A percentile compares a stretch with the other conserved stretches of the same genome.
Evolutionary conservation across 352 stramenopile species (phyloP).

Genomic region (Phytophthora lateralis): DNA sequence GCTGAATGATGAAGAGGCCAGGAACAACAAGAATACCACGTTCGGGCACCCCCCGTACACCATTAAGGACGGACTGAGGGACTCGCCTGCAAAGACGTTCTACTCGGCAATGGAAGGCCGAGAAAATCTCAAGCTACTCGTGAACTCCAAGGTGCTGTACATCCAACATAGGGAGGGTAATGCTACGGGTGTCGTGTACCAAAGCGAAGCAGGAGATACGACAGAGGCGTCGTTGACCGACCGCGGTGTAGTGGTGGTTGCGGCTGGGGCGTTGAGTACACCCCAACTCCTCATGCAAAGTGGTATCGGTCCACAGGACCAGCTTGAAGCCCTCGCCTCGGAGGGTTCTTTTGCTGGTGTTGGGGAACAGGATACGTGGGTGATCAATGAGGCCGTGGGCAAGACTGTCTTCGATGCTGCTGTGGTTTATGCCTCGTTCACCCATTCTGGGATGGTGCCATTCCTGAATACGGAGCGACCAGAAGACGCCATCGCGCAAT

Average conservation of each 20-base stretch:
- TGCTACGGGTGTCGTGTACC: constrained; percentile 58
- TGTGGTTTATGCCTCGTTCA: constrained; percentile 43
- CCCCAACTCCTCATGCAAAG: constrained; percentile 84
- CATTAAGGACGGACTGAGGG: constrained; percentile 53
- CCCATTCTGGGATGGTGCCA: constrained; percentile 34
- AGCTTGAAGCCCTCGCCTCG: constrained; percentile 50
- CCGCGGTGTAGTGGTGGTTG: constrained; percentile 71
- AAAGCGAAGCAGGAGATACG: constrained; percentile 19
- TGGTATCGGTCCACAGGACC: constrained; percentile 64
- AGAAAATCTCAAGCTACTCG: constrained; percentile 53
- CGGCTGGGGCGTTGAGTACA: constrained; percentile 70
- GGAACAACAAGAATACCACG: constrained; percentile 57
- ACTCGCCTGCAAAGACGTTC: constrained; percentile 63
- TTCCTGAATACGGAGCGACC: constrained; percentile 38
- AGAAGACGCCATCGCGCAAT: constrained; percentile 41
- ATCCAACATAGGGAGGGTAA: constrained; percentile 51
- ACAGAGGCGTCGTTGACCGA: constrained; percentile 32
- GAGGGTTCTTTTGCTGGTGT: constrained; percentile 23
- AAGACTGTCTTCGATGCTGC: constrained; percentile 48
- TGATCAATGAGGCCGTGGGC: constrained; percentile 50
- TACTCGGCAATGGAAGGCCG: constrained; percentile 47
- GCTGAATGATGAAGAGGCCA: constrained; percentile 49
- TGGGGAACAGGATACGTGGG: constrained; percentile 27
- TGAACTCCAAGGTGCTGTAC: constrained; percentile 50
- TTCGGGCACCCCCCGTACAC: constrained; percentile 57